Evolutionary conservation across 345 rosid genomes (phyloP).

Genomic region (Euphorbia lathyris): DNA sequence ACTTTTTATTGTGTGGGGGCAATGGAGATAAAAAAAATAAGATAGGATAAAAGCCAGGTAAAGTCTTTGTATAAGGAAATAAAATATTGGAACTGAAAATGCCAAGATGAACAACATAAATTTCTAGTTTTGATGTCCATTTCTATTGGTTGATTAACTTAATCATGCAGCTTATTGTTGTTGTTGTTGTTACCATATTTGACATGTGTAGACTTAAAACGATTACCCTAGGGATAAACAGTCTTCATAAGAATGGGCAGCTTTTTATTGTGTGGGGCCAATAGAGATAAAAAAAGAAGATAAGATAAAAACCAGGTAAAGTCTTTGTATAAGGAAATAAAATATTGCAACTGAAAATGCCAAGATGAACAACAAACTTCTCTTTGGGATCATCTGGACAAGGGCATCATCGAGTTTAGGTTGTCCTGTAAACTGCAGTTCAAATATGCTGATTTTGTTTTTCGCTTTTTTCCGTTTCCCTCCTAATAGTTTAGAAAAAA

Average conservation of each 20-base stretch:
- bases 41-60: neutral
- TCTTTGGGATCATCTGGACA: neutral
- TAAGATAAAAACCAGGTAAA: neutral
- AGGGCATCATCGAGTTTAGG: neutral
- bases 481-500: neutral
- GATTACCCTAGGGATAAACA: neutral
- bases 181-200: neutral
- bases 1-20: neutral
- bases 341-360: neutral
- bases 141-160: neutral
- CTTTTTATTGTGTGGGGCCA: neutral
- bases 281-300: neutral
- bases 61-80: neutral
- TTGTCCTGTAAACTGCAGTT: neutral
- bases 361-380: neutral
- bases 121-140: neutral
- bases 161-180: neutral
- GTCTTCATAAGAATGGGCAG: neutral
- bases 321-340: neutral
- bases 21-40: neutral
- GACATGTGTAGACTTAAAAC: neutral
- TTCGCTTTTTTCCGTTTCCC: neutral
- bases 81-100: neutral
- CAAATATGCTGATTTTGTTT: neutral
- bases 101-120: neutral